These are phyloP conservation scores for Phytophthora ohioensis DNA, from an alignment of 352 stramenopile species.

Conservation along the genomic window DNA sequence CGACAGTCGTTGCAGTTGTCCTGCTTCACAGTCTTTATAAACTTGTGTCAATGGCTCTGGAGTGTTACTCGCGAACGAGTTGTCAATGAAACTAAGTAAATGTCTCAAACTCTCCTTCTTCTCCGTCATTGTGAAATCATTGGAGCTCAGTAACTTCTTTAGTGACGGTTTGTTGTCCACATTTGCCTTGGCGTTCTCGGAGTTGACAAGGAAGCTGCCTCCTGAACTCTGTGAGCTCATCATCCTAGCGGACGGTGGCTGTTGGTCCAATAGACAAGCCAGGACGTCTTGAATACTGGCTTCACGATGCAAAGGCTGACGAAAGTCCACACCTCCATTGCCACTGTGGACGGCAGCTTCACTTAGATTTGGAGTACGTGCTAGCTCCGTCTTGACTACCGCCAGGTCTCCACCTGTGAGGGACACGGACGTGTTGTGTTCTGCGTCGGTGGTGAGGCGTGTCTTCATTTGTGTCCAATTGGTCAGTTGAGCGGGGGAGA, in stretches of 20 bases:
- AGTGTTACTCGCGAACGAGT: conserved; percentile 77
- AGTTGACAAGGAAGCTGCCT: conserved; percentile 64
- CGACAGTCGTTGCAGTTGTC: conserved; percentile 72
- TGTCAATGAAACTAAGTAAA: conserved; percentile 87
- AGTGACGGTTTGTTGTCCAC: conserved; percentile 63
- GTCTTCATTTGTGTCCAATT: conserved; percentile 87
- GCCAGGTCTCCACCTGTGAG: conserved; percentile 45
- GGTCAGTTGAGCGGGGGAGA: conserved; percentile 72
- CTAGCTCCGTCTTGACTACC: conserved; percentile 54
- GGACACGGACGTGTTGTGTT: conserved; percentile 49
- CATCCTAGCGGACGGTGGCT: conserved; percentile 54
- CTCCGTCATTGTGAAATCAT: conserved; percentile 84
- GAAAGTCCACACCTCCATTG: conserved; percentile 45
- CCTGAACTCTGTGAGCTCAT: conserved; percentile 53
- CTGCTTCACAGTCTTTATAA: conserved; percentile 83
- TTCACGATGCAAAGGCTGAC: conserved; percentile 70
- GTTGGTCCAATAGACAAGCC: conserved; percentile 77
- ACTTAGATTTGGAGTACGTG: conserved; percentile 35
- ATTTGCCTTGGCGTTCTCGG: conserved; percentile 47
- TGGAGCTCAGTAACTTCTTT: conserved; percentile 86
- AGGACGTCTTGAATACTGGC: conserved; percentile 84
- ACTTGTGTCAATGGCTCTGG: conserved; percentile 82
- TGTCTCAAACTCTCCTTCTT: conserved; percentile 89
- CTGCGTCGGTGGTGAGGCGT: conserved; percentile 60
- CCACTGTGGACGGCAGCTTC: conserved; percentile 9